phyloP scores from a whole-genome alignment of 2,329 filamentous ascomycete genomes.

The Cryoendolithus antarcticus region DNA sequence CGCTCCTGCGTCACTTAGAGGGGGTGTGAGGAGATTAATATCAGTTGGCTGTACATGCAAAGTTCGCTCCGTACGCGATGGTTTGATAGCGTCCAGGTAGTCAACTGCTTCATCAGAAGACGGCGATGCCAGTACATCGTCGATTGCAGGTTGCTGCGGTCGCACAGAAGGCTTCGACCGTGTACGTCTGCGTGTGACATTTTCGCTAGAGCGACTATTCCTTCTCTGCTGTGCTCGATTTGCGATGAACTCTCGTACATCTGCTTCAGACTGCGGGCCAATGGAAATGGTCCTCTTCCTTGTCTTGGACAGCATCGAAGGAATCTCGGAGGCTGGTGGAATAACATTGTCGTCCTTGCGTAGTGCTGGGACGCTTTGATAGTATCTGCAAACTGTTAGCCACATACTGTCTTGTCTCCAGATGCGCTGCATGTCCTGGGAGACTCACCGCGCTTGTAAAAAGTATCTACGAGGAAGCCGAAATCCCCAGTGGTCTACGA shows the following conservation, averaged over 20 bases:
- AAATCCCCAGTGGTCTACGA: slow-evolving; percentile 70
- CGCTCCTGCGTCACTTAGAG: background rate
- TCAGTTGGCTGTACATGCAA: too few relatives aligned
- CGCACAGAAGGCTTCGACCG: too few relatives aligned
- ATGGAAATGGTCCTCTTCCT: slow-evolving; percentile 74
- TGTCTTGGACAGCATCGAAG: slow-evolving; percentile 66
- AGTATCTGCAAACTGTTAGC: slow-evolving; percentile 41
- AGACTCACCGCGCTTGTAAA: slow-evolving; percentile 59
- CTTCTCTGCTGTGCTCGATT: slow-evolving; percentile 64
- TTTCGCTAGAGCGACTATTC: slow-evolving; percentile 39
- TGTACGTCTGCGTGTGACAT: too few relatives aligned
- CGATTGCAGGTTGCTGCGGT: too few relatives aligned
- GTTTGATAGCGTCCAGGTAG: too few relatives aligned
- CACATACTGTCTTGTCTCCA: too few relatives aligned
- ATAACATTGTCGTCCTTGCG: slow-evolving; percentile 76
- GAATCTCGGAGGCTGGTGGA: slow-evolving; percentile 77
- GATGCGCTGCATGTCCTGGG: background rate
- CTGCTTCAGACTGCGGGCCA: slow-evolving; percentile 88
- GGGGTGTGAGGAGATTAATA: too few relatives aligned
- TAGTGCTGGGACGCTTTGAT: slow-evolving; percentile 66
- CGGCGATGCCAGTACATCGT: too few relatives aligned
- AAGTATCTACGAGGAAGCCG: slow-evolving; percentile 84
- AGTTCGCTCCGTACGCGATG: too few relatives aligned
- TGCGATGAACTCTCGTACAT: slow-evolving; percentile 89
- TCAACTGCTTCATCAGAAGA: too few relatives aligned